phyloP scores from a whole-genome alignment of 768 basidiomycete genomes.

The Mycena olivaceomarginata region DNA sequence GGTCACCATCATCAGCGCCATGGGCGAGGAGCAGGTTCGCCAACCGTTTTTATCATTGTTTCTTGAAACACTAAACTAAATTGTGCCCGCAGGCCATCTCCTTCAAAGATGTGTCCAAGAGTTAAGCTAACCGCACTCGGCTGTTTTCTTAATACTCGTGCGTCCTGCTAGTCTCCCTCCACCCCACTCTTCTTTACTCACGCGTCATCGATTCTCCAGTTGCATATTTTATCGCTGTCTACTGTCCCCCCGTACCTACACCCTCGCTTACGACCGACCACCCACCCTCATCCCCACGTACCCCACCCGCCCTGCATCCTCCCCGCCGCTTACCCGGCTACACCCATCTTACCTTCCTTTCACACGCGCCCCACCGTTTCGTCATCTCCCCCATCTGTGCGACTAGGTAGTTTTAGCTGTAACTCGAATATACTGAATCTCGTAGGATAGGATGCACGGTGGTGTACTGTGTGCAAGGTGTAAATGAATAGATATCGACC shows the following conservation, averaged over 20 bases:
- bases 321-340: not conserved
- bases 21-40: slow-evolving; percentile 91
- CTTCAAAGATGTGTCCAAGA: slow-evolving; percentile 92
- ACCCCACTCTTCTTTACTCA: not conserved
- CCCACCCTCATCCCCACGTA: not conserved
- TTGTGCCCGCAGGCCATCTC: slow-evolving; percentile 63
- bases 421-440: slow-evolving; percentile 45
- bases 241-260: not conserved
- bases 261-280: slow-evolving; percentile 14
- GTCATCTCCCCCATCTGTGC: slow-evolving; percentile 38
- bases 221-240: slow-evolving; percentile 33
- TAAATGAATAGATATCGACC: too few species aligned
- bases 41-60: not conserved
- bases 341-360: slow-evolving; percentile 7
- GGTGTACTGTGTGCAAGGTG: too few species aligned
- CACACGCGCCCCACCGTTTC: slow-evolving; percentile 11
- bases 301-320: not conserved
- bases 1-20: slow-evolving; percentile 91
- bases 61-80: not conserved
- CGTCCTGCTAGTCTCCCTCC: not conserved
- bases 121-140: not conserved
- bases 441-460: slow-evolving; percentile 11
- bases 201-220: not conserved
- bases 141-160: slow-evolving; percentile 21
- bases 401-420: slow-evolving; percentile 43